Conservation (phyloP, 495 filamentous ascomycete species). For the Tuber borchii region DNA sequence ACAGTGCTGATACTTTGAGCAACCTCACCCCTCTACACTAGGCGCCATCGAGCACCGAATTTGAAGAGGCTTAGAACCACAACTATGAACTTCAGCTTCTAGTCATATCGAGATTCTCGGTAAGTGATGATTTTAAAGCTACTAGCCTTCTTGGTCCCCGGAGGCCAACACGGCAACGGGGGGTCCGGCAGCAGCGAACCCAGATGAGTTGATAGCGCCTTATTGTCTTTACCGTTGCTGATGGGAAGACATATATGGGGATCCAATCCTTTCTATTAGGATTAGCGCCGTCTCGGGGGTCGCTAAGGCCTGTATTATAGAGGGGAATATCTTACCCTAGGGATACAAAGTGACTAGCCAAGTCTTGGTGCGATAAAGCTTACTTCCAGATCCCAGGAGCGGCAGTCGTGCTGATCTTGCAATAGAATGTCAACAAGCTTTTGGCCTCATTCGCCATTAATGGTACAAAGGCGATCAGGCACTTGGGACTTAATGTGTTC, state of each 20-base stretch:
- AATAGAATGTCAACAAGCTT: constrained; percentile 58
- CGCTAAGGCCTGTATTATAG: constrained; percentile 61
- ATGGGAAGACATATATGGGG: constrained; percentile 72
- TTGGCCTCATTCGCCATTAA: constrained; percentile 62
- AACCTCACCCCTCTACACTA: background rate
- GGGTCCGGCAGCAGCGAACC: constrained; percentile 5
- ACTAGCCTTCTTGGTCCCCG: background rate
- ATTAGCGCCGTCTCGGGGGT: constrained; percentile 60
- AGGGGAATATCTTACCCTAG: constrained; percentile 66
- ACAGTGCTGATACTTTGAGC: background rate
- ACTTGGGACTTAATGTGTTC: constrained; percentile 77
- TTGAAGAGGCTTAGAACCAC: background rate
- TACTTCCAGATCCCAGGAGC: background rate
- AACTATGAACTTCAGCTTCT: background rate
- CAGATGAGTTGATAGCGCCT: constrained; percentile 47
- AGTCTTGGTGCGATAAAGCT: constrained; percentile 39
- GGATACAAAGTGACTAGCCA: constrained; percentile 61
- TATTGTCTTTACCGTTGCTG: constrained; percentile 68
- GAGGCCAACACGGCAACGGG: background rate
- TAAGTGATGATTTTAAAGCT: constrained; percentile 25
- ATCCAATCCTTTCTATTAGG: constrained; percentile 67
- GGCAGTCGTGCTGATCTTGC: constrained; percentile 6
- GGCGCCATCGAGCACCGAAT: background rate
- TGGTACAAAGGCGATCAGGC: constrained; percentile 68
- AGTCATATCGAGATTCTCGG: constrained; percentile 45